Percentiles rank a stretch among this genome's conserved stretches.
These are phyloP conservation scores for Cladophialophora psammophila DNA, from an alignment of 2,329 filamentous ascomycete genomes.

Conservation along the genomic window DNA sequence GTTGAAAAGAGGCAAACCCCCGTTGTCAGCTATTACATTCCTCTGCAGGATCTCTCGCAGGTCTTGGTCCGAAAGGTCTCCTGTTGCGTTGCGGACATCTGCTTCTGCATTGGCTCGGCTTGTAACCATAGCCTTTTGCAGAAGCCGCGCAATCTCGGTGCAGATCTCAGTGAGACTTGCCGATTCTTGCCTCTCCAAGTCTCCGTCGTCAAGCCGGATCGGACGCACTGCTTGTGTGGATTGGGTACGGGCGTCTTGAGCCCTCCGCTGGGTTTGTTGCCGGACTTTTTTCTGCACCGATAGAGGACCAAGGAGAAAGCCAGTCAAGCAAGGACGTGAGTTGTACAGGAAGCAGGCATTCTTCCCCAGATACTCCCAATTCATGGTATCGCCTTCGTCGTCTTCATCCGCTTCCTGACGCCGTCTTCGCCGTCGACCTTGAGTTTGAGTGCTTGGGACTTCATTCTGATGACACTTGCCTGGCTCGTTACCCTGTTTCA, in stretches of 20 bases:
- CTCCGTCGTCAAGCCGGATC: conserved; percentile 75
- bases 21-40: conserved; percentile 70
- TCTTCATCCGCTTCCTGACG: conserved; percentile 71
- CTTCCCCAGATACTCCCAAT: conserved; percentile 85
- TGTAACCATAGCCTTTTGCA: conserved; percentile 57
- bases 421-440: conserved; percentile 50
- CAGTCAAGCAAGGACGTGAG: conserved; percentile 75
- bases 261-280: conserved; percentile 73
- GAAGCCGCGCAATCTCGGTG: conserved; percentile 71
- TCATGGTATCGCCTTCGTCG: conserved; percentile 74
- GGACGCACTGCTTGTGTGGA: conserved; percentile 74
- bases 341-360: conserved; percentile 77
- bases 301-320: conserved; percentile 86
- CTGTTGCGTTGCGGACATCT: conserved; percentile 42
- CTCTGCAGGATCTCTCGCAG: conserved; percentile 65
- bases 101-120: conserved; percentile 52
- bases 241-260: conserved; percentile 72
- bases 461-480: conserved; percentile 37
- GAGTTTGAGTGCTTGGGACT: conserved; percentile 50
- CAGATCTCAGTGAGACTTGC: conserved; percentile 82
- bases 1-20: conserved; percentile 79
- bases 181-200: conserved; percentile 77
- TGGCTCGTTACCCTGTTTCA: conserved; percentile 69
- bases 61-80: conserved; percentile 48
- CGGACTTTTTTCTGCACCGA: conserved; percentile 86